Base-by-base conservation (phyloP, 495 filamentous ascomycete genomes). In the Letharia lupina region DNA sequence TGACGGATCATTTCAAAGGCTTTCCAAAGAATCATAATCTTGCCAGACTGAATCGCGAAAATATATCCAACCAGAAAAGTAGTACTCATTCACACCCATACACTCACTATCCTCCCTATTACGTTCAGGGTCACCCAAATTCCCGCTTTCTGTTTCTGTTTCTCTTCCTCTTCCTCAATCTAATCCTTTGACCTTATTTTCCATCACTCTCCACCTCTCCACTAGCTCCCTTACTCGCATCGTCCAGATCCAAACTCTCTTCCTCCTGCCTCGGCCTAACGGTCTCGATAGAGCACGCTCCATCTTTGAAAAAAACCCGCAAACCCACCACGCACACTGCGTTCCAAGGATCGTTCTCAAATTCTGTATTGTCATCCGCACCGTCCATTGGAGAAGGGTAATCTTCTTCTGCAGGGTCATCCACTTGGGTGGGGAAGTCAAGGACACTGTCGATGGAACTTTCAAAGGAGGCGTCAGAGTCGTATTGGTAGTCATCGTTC, bases 281-380 rank as follows among this genome's bases (percentile, higher is more conserved):
- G 41, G 86, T 82, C 69, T 86, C 77, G 37, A 87, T 75, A 31
- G 74, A 77, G 40, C 85, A 76, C 52, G 77, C 75, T 9, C 78
- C 75, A 65, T 86, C 84, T 70, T 85, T 81, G 35, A 77, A 86
- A 73, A 91, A 94, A 2, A 96, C 84, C 41, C 87, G 80, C 57
- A 96, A 71, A 0, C 91, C 91, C 0, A 94, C 83, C 3, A 93
- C 89, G 54, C 85, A 90, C 1, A 93, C 85, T 0, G 91, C 91
- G 73, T 95, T 94, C 91, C 91, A 96, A 1, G 90, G 88, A 60
- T 93, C 83, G 9, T 70, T 73, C 66, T 78, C 82, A 54, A 81
- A 78, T 59, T 82, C 79, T 59, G 79, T 78, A 31, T 73, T 70
- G 10, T 68, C 69, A 13, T 70, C 74, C 6, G 66, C 67, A 66